phyloP scores from a whole-genome alignment of 78 protist species.

The Cavenderia fasciculata region DNA sequence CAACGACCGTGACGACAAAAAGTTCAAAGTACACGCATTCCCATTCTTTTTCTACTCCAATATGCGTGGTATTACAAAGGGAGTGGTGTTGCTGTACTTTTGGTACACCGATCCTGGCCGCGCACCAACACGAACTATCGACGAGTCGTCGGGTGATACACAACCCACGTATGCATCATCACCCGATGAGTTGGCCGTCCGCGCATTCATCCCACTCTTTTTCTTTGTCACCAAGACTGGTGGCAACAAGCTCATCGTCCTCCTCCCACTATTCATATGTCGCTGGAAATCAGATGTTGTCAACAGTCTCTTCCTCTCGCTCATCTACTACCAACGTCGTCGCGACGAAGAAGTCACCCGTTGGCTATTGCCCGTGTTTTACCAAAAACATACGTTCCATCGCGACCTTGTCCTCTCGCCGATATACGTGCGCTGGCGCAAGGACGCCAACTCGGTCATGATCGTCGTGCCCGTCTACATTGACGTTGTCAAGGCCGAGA shows the following conservation, averaged over 20 bases:
- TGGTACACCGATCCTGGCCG: slow-evolving; percentile 6
- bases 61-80: background rate
- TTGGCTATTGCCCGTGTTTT: slow-evolving; percentile 36
- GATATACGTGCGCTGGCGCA: background rate
- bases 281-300: background rate
- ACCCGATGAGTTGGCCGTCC: background rate
- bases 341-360: background rate
- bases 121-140: background rate
- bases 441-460: background rate
- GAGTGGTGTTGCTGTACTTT: slow-evolving; percentile 13
- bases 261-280: slow-evolving; percentile 20
- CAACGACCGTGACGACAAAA: background rate
- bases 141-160: too few species aligned
- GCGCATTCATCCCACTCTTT: slow-evolving; percentile 38
- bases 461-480: slow-evolving; percentile 40
- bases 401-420: slow-evolving; percentile 20
- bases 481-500: slow-evolving; percentile 39
- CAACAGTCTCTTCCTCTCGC: slow-evolving; percentile 2
- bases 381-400: background rate
- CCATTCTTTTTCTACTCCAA: slow-evolving; percentile 9
- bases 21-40: background rate
- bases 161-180: background rate
- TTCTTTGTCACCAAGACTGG: background rate
- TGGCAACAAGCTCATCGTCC: background rate
- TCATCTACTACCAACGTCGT: slow-evolving; percentile 20